phyloP scores from a whole-genome alignment of 345 rosid genomes.

The Dipteronia sinensis region DNA sequence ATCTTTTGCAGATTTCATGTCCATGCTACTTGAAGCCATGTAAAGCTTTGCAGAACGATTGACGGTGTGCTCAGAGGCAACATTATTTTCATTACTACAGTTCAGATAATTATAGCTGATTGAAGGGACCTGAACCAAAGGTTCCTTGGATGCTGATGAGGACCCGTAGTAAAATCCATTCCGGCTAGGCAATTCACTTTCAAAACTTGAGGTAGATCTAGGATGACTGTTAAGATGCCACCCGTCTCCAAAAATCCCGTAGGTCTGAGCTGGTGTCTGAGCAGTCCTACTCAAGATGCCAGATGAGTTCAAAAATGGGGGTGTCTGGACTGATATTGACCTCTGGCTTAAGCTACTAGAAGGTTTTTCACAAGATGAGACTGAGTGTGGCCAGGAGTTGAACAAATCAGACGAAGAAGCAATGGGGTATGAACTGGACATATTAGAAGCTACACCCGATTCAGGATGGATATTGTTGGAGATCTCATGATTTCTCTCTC shows the following conservation, averaged over 20 bases:
- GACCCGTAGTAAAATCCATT: conserved; percentile 58
- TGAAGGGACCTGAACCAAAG: conserved; percentile 24
- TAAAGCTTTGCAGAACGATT: conserved; percentile 34
- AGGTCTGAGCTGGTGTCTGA: conserved; percentile 48
- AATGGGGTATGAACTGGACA: conserved; percentile 40
- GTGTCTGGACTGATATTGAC: conserved; percentile 51
- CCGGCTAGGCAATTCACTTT: conserved; percentile 42
- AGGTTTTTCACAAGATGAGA: conserved; percentile 60
- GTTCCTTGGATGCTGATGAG: conserved; percentile 57
- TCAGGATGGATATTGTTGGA: conserved; percentile 45
- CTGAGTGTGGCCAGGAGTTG: conserved; percentile 56
- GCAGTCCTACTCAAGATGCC: conserved; percentile 46
- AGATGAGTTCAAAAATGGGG: conserved; percentile 49
- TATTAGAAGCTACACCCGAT: conserved; percentile 49
- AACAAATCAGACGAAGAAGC: conserved; percentile 43
- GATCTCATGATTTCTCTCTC: conserved; percentile 45
- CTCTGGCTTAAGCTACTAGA: conserved; percentile 55
- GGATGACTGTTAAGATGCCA: conserved; percentile 47
- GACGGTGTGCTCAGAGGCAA: conserved; percentile 30
- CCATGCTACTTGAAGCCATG: conserved; percentile 32
- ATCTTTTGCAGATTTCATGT: conserved; percentile 38
- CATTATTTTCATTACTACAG: conserved; percentile 32
- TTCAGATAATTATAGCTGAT: conserved; percentile 34
- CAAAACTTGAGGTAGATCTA: conserved; percentile 49
- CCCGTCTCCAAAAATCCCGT: conserved; percentile 54